Evolutionary conservation across 2,329 filamentous ascomycete species (phyloP).

Genomic region (Cladosporium sp.): DNA sequence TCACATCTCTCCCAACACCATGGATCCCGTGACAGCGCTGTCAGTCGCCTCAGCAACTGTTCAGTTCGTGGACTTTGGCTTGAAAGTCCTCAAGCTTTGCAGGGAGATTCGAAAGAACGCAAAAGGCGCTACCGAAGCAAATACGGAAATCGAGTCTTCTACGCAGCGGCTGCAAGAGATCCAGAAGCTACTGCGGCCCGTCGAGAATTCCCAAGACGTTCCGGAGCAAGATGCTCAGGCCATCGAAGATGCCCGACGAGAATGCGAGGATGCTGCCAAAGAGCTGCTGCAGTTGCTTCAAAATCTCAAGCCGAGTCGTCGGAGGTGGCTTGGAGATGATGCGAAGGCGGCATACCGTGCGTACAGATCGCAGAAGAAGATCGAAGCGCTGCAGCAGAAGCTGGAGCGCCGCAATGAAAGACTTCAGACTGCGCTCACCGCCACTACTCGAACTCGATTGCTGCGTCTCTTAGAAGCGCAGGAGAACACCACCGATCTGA

Average conservation of each 20-base stretch:
- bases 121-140: not conserved
- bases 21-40: not conserved
- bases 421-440: not conserved
- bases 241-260: not conserved
- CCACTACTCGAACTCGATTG: not conserved
- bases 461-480: not conserved
- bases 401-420: not conserved
- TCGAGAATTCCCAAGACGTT: not conserved
- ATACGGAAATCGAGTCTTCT: not conserved
- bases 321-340: not conserved
- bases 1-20: too few relatives aligned
- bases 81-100: not conserved
- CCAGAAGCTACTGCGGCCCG: not conserved
- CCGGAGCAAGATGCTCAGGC: too few relatives aligned
- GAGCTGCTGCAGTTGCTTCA: not conserved
- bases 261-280: not conserved
- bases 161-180: not conserved
- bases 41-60: not conserved
- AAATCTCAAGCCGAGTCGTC: not conserved
- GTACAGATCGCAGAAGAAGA: not conserved
- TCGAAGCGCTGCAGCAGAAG: not conserved
- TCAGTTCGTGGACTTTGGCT: constrained; percentile 1
- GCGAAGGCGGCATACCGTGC: not conserved
- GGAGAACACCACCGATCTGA: not conserved
- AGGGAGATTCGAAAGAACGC: not conserved